These are phyloP conservation scores for Hymenoscyphus salicellus DNA, from an alignment of 2,329 filamentous ascomycete genomes.

Conservation along the genomic window DNA sequence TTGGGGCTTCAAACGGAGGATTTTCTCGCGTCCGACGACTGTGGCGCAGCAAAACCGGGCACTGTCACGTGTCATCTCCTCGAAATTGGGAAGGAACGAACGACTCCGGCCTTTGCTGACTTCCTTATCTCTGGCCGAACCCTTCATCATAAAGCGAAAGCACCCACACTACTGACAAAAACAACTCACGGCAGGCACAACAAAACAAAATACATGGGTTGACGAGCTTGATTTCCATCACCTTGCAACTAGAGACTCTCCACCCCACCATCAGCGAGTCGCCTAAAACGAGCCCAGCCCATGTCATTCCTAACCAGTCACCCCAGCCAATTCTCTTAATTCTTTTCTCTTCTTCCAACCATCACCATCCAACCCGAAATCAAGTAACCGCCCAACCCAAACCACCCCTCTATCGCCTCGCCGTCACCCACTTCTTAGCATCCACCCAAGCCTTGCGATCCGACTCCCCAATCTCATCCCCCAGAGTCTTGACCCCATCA, in stretches of 20 bases:
- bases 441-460: slow-evolving; percentile 54
- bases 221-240: background rate
- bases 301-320: background rate
- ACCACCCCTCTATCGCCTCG: slow-evolving; percentile 25
- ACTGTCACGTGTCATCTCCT: too few relatives aligned
- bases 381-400: slow-evolving; percentile 29
- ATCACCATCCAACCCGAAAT: background rate
- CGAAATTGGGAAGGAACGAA: too few relatives aligned
- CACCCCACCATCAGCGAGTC: background rate
- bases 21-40: too few relatives aligned
- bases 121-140: too few relatives aligned
- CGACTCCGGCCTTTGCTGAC: too few relatives aligned
- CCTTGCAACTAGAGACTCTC: background rate
- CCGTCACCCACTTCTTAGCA: slow-evolving; percentile 51
- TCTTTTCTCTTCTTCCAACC: background rate
- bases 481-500: slow-evolving; percentile 54
- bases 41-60: too few relatives aligned
- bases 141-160: too few relatives aligned
- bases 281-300: too few relatives aligned
- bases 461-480: slow-evolving; percentile 45
- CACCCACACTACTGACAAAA: too few relatives aligned
- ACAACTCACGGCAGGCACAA: background rate
- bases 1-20: too few relatives aligned
- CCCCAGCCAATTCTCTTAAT: background rate
- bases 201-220: background rate